phyloP scores from a whole-genome alignment of 148 eudicot genomes.

The Camellia lanceoleosa region DNA sequence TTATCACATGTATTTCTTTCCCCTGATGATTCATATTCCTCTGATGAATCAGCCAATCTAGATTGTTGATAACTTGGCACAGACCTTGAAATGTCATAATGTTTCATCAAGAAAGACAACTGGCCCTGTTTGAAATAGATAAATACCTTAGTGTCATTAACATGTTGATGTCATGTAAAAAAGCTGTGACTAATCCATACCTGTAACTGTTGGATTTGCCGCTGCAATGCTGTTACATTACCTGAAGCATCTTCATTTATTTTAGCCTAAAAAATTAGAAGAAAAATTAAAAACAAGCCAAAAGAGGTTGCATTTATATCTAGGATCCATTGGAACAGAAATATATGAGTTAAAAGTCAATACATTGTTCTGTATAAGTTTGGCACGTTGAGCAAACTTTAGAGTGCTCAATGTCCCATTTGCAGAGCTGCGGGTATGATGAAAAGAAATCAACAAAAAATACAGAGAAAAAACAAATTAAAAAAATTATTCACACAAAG shows the following conservation, averaged over 20 bases:
- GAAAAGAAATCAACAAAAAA: neutral
- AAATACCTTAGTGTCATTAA: constrained; percentile 2
- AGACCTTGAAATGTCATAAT: constrained; percentile 23
- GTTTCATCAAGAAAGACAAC: constrained; percentile 47
- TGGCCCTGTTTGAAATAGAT: constrained; percentile 43
- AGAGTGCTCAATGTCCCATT: constrained; percentile 65
- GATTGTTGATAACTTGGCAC: constrained; percentile 21
- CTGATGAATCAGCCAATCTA: constrained; percentile 19
- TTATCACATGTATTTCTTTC: constrained; percentile 23
- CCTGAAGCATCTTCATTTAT: constrained; percentile 76
- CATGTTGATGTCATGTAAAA: neutral
- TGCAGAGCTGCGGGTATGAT: constrained; percentile 42
- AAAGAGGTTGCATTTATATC: neutral
- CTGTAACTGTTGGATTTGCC: constrained; percentile 55
- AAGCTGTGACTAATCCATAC: constrained; percentile 18
- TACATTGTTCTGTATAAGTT: constrained; percentile 78
- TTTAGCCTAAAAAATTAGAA: constrained; percentile 44
- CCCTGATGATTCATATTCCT: constrained; percentile 20
- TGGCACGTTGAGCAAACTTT: constrained; percentile 81
- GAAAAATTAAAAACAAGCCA: neutral
- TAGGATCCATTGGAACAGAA: constrained; percentile 4
- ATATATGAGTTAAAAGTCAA: neutral
- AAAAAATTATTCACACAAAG: constrained; percentile 5
- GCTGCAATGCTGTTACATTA: constrained; percentile 58
- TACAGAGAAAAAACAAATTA: neutral